A percentile compares a stretch with the other conserved stretches of the same genome.
Evolutionary conservation across 768 basidiomycete species (phyloP).

Genomic region (Sporobolomyces pararoseus): DNA sequence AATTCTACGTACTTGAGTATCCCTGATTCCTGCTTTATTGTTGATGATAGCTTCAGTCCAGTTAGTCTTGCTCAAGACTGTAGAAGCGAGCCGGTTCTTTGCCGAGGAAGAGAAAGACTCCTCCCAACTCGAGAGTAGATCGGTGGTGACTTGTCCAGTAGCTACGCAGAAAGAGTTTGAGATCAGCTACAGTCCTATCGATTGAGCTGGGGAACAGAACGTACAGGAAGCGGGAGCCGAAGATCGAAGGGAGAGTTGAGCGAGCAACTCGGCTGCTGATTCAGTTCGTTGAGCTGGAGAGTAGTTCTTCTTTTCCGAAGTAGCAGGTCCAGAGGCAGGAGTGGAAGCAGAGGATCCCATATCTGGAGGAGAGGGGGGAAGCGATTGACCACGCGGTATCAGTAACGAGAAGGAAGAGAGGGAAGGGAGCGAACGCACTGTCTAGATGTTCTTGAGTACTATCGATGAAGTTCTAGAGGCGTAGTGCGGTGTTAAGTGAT

Average conservation of each 20-base stretch:
- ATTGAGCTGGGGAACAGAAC: neutral
- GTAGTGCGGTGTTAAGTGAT: neutral
- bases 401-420: neutral
- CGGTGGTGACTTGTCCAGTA: slow-evolving; percentile 32
- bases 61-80: slow-evolving; percentile 47
- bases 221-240: slow-evolving; percentile 6
- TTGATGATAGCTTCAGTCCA: slow-evolving; percentile 46
- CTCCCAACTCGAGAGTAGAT: slow-evolving; percentile 45
- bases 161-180: neutral
- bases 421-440: neutral
- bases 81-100: slow-evolving; percentile 32
- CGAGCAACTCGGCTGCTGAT: slow-evolving; percentile 10
- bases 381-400: neutral
- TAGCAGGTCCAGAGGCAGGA: neutral
- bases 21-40: slow-evolving; percentile 42
- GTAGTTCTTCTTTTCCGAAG: neutral
- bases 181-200: neutral
- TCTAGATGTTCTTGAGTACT: neutral
- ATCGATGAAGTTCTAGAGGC: neutral
- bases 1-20: slow-evolving; percentile 39
- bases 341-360: slow-evolving; percentile 8
- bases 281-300: neutral
- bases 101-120: slow-evolving; percentile 40
- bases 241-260: slow-evolving; percentile 10
- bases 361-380: neutral